Evolutionary conservation across 2,329 filamentous ascomycete genomes (phyloP).

Genomic region (Botrytis deweyae): DNA sequence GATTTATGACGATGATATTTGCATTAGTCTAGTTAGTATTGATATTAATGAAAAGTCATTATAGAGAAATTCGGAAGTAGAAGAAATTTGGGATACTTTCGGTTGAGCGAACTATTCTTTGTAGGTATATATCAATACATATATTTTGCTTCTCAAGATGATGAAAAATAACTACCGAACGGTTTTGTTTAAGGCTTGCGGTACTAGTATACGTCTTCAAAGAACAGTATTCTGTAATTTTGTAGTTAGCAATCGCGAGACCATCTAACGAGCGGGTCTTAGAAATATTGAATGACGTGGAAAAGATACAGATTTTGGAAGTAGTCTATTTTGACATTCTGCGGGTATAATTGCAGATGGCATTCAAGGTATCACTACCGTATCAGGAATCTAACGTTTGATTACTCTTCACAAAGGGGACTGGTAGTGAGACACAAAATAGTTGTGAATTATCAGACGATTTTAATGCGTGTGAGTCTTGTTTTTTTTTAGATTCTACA

Average conservation of each 20-base stretch:
- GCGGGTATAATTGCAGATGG: not conserved
- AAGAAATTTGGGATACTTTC: not conserved
- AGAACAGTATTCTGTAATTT: fast-evolving
- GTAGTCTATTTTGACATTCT: fast-evolving
- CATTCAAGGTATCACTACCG: not conserved
- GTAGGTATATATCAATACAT: not conserved
- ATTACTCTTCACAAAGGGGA: no score
- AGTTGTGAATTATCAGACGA: no score
- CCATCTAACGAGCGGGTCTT: not conserved
- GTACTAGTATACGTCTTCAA: not conserved
- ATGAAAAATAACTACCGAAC: fast-evolving
- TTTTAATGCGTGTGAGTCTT: no score
- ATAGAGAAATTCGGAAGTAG: fast-evolving
- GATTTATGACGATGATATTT: not conserved
- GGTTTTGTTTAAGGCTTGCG: fast-evolving
- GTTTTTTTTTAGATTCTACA: not conserved
- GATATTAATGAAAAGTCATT: not conserved
- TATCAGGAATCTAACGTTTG: fast-evolving
- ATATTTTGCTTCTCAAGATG: fast-evolving
- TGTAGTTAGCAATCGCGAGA: not conserved
- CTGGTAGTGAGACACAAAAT: no score
- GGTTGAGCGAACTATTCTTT: not conserved
- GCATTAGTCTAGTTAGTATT: not conserved
- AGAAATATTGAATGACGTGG: not conserved
- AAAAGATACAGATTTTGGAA: not conserved